Base-by-base conservation (phyloP, 2,329 filamentous ascomycete species). In the Fusarium nurragi region DNA sequence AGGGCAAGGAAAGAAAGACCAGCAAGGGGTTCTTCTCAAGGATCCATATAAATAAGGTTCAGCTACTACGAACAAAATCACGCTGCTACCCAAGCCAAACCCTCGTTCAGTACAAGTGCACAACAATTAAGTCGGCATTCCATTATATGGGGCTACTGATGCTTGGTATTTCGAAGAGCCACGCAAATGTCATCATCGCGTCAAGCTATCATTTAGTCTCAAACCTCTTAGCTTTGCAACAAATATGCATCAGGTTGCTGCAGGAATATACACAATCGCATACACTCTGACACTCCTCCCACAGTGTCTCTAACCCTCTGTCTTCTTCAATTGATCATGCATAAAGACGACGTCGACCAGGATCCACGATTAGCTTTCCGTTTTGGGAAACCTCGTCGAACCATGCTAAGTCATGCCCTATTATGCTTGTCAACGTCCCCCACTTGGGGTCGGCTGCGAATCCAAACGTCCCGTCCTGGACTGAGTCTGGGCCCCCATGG, bases 41-140 rank as follows among this genome's bases (percentile, higher is more conserved):
- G 50, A 40, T 56, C 60, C 54, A 71, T 66, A 51, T 59, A 54
- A 65, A 54, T 65, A 71, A 71, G 67, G 66, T 71, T 71, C 62
- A 41, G 39, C 61, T 44, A 62, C 39, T 14, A 36, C 45, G 44
- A 43, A 57, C 40, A 61, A 54, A 57, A 52, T 52, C 58, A 59
- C 58, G 56, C 38, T 58, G 30, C 53, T 56, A 34, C 32, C n/a
- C 28, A 44, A 34, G 48, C 51, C 30, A 55, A 59, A 50, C 34
- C 28, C 41, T 57, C 25, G 23, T 60, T 36, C 25, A 59, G 21
- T 32, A 28, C 38, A 46, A 64, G 32, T 40, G 43, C 45, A 44
- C 55, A 40, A 28, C 28, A 32, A 34, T 21, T 21, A 25, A 19
- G 32, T 38, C 36, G 28, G 5, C 54, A 45, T 60, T 40, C 40